These are phyloP conservation scores for Cordyceps javanica DNA, from an alignment of 2,329 filamentous ascomycete species.

Conservation along the genomic window DNA sequence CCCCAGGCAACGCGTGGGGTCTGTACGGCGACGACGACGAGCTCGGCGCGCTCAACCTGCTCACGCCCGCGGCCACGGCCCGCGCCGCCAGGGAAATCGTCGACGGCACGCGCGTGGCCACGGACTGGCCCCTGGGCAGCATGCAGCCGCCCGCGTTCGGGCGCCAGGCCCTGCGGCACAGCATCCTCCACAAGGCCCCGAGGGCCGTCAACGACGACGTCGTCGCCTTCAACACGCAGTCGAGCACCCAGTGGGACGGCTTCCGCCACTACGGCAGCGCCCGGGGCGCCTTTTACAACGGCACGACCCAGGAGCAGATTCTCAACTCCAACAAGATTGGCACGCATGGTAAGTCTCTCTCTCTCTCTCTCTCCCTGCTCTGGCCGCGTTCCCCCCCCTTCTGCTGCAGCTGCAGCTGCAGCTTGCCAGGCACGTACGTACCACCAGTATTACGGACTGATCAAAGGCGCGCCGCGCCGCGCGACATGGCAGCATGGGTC, in stretches of 20 bases:
- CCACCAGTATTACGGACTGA: no score
- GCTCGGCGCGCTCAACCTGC: slow-evolving; percentile 48
- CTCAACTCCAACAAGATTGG: slow-evolving; percentile 26
- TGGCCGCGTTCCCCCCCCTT: no score
- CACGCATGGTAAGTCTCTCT: slow-evolving; percentile 24
- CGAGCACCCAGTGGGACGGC: slow-evolving; percentile 34
- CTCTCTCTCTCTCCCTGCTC: no score
- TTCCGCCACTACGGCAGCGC: slow-evolving; percentile 33
- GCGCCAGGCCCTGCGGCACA: slow-evolving; percentile 24
- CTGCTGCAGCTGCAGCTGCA: no score
- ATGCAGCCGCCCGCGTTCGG: slow-evolving; percentile 30
- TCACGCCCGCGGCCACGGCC: slow-evolving; percentile 31
- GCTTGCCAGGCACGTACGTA: no score
- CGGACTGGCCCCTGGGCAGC: slow-evolving; percentile 28
- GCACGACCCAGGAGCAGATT: slow-evolving; percentile 37
- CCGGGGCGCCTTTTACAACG: slow-evolving; percentile 28
- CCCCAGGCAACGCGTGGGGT: slow-evolving; percentile 50
- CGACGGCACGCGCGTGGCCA: slow-evolving; percentile 26
- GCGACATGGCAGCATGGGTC: slow-evolving; percentile 21
- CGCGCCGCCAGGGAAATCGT: slow-evolving; percentile 24
- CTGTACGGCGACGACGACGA: slow-evolving; percentile 46
- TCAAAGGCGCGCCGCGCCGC: no score
- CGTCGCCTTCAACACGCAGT: slow-evolving; percentile 30
- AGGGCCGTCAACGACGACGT: slow-evolving; percentile 28
- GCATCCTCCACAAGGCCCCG: slow-evolving; percentile 22